Percentiles rank a stretch among this genome's conserved stretches.
These are phyloP conservation scores for Tubosaeta sp. DNA, from an alignment of 768 basidiomycete genomes.

Conservation along the genomic window DNA sequence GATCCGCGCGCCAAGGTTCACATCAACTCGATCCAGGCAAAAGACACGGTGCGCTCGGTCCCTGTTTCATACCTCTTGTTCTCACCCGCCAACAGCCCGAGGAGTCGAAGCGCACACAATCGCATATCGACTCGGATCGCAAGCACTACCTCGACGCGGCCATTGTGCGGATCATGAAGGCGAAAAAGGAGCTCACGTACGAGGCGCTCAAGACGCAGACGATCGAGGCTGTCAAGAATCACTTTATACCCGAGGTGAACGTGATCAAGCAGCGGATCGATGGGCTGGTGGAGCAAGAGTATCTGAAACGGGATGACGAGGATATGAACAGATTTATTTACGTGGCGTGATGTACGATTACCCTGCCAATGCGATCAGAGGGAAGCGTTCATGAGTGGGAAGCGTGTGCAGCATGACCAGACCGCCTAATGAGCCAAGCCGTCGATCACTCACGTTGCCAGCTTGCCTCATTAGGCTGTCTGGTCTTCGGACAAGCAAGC, in stretches of 20 bases:
- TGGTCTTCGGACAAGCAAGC: neutral
- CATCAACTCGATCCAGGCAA: slow-evolving; percentile 94
- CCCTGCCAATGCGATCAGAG: neutral
- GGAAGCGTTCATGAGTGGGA: neutral
- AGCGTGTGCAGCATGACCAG: neutral
- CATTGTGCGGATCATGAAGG: slow-evolving; percentile 96
- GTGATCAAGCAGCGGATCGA: slow-evolving; percentile 85
- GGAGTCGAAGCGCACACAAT: slow-evolving; percentile 79
- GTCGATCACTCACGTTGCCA: neutral
- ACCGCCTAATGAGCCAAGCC: neutral
- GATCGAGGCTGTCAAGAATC: slow-evolving; percentile 80
- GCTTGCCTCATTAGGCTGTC: slow-evolving; percentile 4
- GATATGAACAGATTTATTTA: slow-evolving; percentile 75
- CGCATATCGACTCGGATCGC: slow-evolving; percentile 82
- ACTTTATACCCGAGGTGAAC: slow-evolving; percentile 82
- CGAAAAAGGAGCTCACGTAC: slow-evolving; percentile 76
- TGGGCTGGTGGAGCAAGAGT: slow-evolving; percentile 80
- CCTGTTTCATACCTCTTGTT: neutral
- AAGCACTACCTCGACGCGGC: slow-evolving; percentile 86
- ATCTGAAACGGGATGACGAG: slow-evolving; percentile 70
- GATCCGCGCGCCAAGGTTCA: slow-evolving; percentile 77
- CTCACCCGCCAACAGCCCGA: slow-evolving; percentile 53
- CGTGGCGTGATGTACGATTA: slow-evolving; percentile 49
- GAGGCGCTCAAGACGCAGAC: slow-evolving; percentile 78
- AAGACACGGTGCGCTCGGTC: slow-evolving; percentile 65